Conservation (phyloP, 1,139 yeast species). For the Hemisphaericaspora lyxosophila region DNA sequence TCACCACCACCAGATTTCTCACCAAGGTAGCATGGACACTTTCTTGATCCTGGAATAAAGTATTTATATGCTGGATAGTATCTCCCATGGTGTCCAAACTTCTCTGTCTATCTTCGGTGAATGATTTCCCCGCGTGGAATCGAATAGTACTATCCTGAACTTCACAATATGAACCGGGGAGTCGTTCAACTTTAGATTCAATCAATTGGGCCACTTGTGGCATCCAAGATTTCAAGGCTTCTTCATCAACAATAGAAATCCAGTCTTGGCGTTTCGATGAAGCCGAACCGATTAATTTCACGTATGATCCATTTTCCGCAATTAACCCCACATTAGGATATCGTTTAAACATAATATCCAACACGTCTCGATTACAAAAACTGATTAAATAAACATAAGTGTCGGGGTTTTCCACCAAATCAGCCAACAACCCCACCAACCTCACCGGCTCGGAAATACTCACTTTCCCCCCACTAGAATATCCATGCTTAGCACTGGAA, state of each 20-base stretch:
- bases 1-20: constrained; percentile 68
- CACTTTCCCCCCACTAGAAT: constrained; percentile 24
- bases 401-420: constrained; percentile 45
- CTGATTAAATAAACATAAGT: constrained; percentile 75
- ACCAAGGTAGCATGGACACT: constrained; percentile 71
- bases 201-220: constrained; percentile 58
- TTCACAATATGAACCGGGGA: constrained; percentile 76
- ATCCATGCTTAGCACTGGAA: constrained; percentile 13
- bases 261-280: no score
- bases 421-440: constrained; percentile 47
- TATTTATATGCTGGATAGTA: constrained; percentile 81
- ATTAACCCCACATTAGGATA: constrained; percentile 73
- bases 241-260: constrained; percentile 61
- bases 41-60: constrained; percentile 55
- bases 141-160: constrained; percentile 74
- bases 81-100: constrained; percentile 76
- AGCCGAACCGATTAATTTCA: constrained; percentile 53
- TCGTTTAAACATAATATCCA: constrained; percentile 68
- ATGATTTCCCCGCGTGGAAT: constrained; percentile 67
- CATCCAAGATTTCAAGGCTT: constrained; percentile 58
- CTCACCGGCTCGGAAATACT: constrained; percentile 47
- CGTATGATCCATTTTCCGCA: constrained; percentile 86
- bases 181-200: constrained; percentile 68
- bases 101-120: constrained; percentile 63
- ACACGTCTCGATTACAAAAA: constrained; percentile 58